phyloP scores from a whole-genome alignment of 2,329 filamentous ascomycete species.

The Xylariaceae sp. region DNA sequence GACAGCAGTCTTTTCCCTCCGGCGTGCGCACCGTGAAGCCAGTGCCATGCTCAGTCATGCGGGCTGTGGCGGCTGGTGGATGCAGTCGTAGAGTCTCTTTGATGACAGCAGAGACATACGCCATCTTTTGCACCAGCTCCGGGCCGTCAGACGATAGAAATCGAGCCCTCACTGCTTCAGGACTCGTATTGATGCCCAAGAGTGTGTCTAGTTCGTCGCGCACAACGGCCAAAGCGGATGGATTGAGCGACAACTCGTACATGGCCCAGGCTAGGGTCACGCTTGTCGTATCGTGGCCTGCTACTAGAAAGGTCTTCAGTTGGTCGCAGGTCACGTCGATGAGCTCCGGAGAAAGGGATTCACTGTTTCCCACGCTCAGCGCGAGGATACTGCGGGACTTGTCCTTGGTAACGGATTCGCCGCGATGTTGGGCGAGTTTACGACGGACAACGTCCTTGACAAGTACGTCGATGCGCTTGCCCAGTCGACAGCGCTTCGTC shows the following conservation, averaged over 20 bases:
- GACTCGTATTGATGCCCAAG: slow-evolving; percentile 31
- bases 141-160: slow-evolving; percentile 27
- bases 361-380: slow-evolving; percentile 30
- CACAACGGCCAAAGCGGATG: slow-evolving; percentile 27
- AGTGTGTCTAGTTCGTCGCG: slow-evolving; percentile 34
- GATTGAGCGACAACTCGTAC: slow-evolving; percentile 34
- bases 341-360: slow-evolving; percentile 26
- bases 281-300: slow-evolving; percentile 39
- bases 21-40: slow-evolving; percentile 29
- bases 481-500: slow-evolving; percentile 9
- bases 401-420: not conserved
- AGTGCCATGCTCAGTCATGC: slow-evolving; percentile 24
- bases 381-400: slow-evolving; percentile 32
- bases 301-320: slow-evolving; percentile 37
- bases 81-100: slow-evolving; percentile 36
- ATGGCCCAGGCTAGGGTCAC: slow-evolving; percentile 35
- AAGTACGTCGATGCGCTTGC: slow-evolving; percentile 18
- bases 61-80: slow-evolving; percentile 32
- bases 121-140: slow-evolving; percentile 32
- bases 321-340: slow-evolving; percentile 33
- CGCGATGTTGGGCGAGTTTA: slow-evolving; percentile 19
- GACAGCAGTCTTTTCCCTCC: slow-evolving; percentile 25
- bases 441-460: slow-evolving; percentile 26
- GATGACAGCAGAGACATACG: slow-evolving; percentile 35
- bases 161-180: slow-evolving; percentile 23